A percentile compares a stretch with the other conserved stretches of the same genome.
These are phyloP conservation scores for Geosmithia morbida DNA, from an alignment of 2,329 filamentous ascomycete species.

Conservation along the genomic window DNA sequence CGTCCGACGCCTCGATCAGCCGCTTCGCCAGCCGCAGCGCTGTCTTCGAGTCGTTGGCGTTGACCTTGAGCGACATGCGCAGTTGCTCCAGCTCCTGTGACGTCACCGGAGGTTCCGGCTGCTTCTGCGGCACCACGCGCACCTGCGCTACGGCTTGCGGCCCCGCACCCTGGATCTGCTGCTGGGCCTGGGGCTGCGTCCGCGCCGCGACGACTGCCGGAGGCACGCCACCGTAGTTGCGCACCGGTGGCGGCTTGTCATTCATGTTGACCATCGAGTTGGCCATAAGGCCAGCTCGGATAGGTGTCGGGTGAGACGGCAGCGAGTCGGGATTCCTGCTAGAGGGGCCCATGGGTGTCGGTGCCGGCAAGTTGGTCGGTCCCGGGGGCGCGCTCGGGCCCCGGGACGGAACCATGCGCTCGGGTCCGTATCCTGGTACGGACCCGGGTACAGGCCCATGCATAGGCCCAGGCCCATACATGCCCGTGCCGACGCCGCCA, in stretches of 20 bases:
- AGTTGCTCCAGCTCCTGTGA: slow-evolving; percentile 64
- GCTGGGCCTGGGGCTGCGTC: neutral
- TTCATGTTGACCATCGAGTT: slow-evolving; percentile 40
- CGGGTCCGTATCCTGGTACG: too few species aligned
- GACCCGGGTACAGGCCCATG: too few species aligned
- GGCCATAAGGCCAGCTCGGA: slow-evolving; percentile 47
- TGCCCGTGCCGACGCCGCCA: slow-evolving; percentile 1
- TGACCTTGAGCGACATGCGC: slow-evolving; percentile 52
- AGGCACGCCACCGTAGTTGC: slow-evolving; percentile 37
- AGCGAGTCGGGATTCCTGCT: slow-evolving; percentile 26
- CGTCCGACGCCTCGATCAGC: slow-evolving; percentile 69
- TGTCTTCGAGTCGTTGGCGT: slow-evolving; percentile 56
- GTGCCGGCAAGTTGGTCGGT: too few species aligned
- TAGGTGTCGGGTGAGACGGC: slow-evolving; percentile 46
- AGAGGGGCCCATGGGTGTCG: slow-evolving; percentile 2
- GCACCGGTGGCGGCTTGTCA: slow-evolving; percentile 42
- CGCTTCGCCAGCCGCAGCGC: slow-evolving; percentile 68
- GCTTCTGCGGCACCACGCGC: slow-evolving; percentile 13
- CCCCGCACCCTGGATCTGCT: slow-evolving; percentile 7
- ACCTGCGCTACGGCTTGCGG: slow-evolving; percentile 1
- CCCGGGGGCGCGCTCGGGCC: slow-evolving; percentile 17
- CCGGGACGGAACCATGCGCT: slow-evolving; percentile 10
- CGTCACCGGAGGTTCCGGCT: slow-evolving; percentile 45
- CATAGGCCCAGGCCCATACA: too few species aligned
- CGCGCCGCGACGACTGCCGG: slow-evolving; percentile 11